A percentile compares a stretch with the other conserved stretches of the same genome.
Evolutionary conservation across 768 basidiomycete genomes (phyloP).

Genomic region (Panaeolus papilionaceus): DNA sequence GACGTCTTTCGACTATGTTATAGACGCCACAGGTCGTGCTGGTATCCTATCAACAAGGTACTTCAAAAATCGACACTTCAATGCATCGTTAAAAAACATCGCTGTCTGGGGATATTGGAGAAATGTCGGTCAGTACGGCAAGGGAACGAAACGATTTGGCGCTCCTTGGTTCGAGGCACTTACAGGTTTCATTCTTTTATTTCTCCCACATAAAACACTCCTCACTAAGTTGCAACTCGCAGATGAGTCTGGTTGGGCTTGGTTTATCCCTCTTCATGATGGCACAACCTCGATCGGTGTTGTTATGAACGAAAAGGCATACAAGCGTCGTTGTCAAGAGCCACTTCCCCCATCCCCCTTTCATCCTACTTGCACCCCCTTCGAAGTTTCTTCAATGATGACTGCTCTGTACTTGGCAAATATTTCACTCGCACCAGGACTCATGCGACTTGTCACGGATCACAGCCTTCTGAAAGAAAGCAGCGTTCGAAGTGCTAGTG

Average conservation of each 20-base stretch:
- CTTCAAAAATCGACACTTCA: slow-evolving; percentile 72
- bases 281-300: slow-evolving; percentile 67
- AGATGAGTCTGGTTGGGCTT: slow-evolving; percentile 78
- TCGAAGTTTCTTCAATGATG: slow-evolving; percentile 34
- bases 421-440: slow-evolving; percentile 54
- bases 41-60: slow-evolving; percentile 75
- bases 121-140: slow-evolving; percentile 56
- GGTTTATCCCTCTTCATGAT: slow-evolving; percentile 74
- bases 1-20: slow-evolving; percentile 68
- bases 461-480: slow-evolving; percentile 44
- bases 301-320: slow-evolving; percentile 61
- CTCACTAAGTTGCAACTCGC: slow-evolving; percentile 4
- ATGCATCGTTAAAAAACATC: slow-evolving; percentile 72
- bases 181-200: slow-evolving; percentile 51
- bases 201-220: background rate
- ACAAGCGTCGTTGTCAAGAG: slow-evolving; percentile 45
- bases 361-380: slow-evolving; percentile 30
- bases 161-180: slow-evolving; percentile 77
- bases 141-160: slow-evolving; percentile 55
- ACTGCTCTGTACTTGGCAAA: slow-evolving; percentile 49
- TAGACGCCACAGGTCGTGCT: slow-evolving; percentile 78
- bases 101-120: slow-evolving; percentile 84
- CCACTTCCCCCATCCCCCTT: slow-evolving; percentile 37
- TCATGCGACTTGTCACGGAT: slow-evolving; percentile 47
- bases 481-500: slow-evolving; percentile 58